phyloP scores from a whole-genome alignment of 169 alveolate species.

The Neospora caninum region DNA sequence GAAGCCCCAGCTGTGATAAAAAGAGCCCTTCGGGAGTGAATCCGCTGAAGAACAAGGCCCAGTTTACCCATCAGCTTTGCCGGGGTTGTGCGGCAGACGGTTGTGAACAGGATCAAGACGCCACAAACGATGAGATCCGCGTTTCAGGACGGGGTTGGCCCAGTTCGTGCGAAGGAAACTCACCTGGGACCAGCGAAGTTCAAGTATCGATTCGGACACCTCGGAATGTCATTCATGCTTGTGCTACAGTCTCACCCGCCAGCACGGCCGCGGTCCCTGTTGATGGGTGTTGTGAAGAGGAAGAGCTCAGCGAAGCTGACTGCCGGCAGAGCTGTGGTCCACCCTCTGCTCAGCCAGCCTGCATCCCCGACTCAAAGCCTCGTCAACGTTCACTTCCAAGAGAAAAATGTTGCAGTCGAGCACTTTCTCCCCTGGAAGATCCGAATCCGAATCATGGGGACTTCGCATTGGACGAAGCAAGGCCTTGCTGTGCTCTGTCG shows the following conservation, averaged over 20 bases:
- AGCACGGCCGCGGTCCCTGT: no score
- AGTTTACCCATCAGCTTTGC: not conserved
- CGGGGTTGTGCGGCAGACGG: not conserved
- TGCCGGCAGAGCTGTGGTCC: not conserved
- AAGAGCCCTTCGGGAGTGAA: no score
- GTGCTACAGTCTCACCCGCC: no score
- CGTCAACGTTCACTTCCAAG: not conserved
- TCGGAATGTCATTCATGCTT: no score
- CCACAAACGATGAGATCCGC: not conserved
- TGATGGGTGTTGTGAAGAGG: not conserved
- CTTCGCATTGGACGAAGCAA: not conserved
- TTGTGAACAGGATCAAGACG: not conserved
- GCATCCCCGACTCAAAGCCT: not conserved
- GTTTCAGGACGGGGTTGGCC: not conserved
- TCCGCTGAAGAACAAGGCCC: not conserved
- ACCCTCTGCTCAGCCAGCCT: not conserved
- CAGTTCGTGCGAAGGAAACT: no score
- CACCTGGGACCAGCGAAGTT: no score
- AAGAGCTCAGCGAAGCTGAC: not conserved
- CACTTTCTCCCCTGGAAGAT: not conserved
- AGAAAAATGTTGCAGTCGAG: not conserved
- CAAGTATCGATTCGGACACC: no score
- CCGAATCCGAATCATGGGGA: not conserved
- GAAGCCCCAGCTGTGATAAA: not conserved
- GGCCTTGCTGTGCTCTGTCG: not conserved